phyloP scores from a whole-genome alignment of 2,329 filamentous ascomycete species.

The Fusarium neocosmosporiellum region DNA sequence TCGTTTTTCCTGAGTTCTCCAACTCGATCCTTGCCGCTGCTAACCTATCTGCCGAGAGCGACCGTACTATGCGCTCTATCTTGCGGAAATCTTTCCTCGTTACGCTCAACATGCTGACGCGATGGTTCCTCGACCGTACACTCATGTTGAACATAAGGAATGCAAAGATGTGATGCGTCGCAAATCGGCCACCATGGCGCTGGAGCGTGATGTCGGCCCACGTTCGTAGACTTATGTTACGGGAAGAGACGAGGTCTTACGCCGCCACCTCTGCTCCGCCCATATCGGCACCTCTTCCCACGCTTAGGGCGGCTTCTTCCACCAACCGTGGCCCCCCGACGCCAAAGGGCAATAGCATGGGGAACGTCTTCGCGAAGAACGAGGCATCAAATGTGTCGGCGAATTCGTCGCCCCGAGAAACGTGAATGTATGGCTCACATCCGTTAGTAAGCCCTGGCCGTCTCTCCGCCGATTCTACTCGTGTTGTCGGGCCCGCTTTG shows the following conservation, averaged over 20 bases:
- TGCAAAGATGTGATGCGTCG: neutral
- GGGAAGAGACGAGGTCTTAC: neutral
- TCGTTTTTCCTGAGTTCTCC: neutral
- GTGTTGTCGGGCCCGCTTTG: neutral
- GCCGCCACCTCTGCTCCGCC: neutral
- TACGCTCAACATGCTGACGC: too few relatives aligned
- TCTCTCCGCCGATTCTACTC: neutral
- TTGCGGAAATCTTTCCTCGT: too few relatives aligned
- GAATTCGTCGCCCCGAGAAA: constrained; percentile 16
- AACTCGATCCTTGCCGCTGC: neutral
- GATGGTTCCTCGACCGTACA: neutral
- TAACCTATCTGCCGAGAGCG: neutral
- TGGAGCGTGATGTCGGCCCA: neutral
- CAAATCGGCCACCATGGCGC: constrained; percentile 1
- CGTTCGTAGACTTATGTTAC: neutral
- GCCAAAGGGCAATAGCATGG: constrained; percentile 20
- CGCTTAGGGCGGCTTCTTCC: neutral
- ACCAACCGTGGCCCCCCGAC: constrained; percentile 8
- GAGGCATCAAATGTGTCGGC: constrained; percentile 16
- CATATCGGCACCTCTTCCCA: neutral
- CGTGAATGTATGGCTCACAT: constrained; percentile 3
- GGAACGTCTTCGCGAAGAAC: constrained; percentile 30
- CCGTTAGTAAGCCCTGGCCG: neutral
- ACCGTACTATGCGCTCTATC: too few relatives aligned
- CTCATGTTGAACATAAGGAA: constrained; percentile 12